Conservation (phyloP, 768 basidiomycete genomes). For the Phlegmacium glaucopus region DNA sequence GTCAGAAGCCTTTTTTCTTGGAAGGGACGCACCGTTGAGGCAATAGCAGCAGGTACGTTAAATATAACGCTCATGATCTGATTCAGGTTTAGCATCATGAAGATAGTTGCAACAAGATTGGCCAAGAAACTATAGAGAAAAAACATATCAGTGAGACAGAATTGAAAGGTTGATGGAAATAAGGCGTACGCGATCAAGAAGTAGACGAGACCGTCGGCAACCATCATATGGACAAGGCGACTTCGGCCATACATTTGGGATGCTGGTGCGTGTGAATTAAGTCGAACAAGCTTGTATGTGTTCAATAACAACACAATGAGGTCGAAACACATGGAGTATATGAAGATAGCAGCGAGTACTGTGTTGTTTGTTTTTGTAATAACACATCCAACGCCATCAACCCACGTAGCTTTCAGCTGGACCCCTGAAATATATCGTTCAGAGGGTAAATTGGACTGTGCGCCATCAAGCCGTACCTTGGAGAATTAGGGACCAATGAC, state of each 20-base stretch:
- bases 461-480: conserved; percentile 42
- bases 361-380: conserved; percentile 61
- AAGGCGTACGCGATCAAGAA: conserved; percentile 63
- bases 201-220: conserved; percentile 68
- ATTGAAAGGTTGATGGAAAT: not conserved
- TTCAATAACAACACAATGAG: conserved; percentile 56
- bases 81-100: conserved; percentile 66
- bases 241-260: conserved; percentile 28
- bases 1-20: not conserved
- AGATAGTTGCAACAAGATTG: conserved; percentile 46
- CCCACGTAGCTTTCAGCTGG: conserved; percentile 56
- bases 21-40: conserved; percentile 39
- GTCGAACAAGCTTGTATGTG: conserved; percentile 50
- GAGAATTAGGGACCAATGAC: conserved; percentile 69
- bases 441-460: not conserved
- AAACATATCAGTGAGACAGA: not conserved
- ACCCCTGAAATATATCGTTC: conserved; percentile 38
- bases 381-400: conserved; percentile 41
- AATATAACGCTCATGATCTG: conserved; percentile 64
- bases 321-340: conserved; percentile 78
- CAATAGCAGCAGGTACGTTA: conserved; percentile 61
- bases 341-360: conserved; percentile 65
- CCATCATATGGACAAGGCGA: conserved; percentile 60
- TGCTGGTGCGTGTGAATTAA: conserved; percentile 14
- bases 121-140: conserved; percentile 37